Evolutionary conservation across 352 stramenopile genomes (phyloP), one percentile per base, ranked within the genome.

Genomic region (Globisporangium echinulatum): DNA sequence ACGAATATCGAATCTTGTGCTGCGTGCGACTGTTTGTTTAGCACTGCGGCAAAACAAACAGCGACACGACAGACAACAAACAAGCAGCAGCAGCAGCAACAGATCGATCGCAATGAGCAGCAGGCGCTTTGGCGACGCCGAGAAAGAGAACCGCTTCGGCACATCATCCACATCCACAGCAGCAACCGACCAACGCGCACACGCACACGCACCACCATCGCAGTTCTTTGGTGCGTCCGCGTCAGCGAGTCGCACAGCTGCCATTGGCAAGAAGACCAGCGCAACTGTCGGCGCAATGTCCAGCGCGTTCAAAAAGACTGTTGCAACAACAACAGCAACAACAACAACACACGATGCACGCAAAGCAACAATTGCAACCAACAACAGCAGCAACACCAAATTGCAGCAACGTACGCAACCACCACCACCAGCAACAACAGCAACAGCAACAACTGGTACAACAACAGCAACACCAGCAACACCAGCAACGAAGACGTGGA

Each of bases 401-500:
- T 33, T 33, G 25, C 25, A 33, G 25, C 25, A 33, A 33, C 37
- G 37, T 58, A 39, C 50, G 54, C 49, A 15, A 61, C 49, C 48
- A 15, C 48, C 33, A 36, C 25, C 37, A 42, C 7, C 37, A 48
- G 25, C 44, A 17, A 49, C 10, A 40, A 36, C 43, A 3, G 17
- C 40, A 6, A 66, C 53, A 13, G 36, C 61, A 40, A 15, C 50
- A 15, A 33, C 25, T 33, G 7, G 1, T 44, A 48, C 53, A 51
- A 43, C 53, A 50, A 50, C 13, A 47, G 7, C 19, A 68, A 66
- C 48, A 40, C 25, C 53, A 13, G 36, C 61, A 40, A 15, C 50
- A 15, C 10, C 10, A 14, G 47, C 8, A 44, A 36, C 9, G 36
- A 87, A 85, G 68, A 90, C 73, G 43, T 97, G 92, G 96, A 97